Percentiles rank a stretch among this genome's conserved stretches.
Conservation (phyloP, 2,329 filamentous ascomycete genomes). For the Talaromyces sp. region DNA sequence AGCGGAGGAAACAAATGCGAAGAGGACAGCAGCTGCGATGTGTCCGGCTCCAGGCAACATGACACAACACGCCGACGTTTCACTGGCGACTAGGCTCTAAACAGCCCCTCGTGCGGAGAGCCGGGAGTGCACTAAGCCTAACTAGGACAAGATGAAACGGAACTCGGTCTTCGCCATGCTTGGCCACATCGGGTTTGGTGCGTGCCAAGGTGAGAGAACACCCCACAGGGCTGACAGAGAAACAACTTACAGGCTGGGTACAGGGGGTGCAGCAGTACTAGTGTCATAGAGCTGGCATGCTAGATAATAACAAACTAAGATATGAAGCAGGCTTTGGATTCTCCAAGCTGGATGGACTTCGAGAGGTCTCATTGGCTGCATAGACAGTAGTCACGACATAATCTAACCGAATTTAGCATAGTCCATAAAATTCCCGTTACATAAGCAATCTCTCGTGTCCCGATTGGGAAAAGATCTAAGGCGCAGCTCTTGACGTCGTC, state of each 20-base stretch:
- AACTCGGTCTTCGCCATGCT: neutral
- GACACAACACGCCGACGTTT: constrained; percentile 2
- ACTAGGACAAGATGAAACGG: neutral
- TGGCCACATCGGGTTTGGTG: neutral
- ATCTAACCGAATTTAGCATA: neutral
- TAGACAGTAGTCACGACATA: neutral
- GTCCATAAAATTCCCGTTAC: neutral
- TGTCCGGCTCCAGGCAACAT: neutral
- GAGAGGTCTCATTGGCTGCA: neutral
- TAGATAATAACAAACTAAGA: too few relatives aligned
- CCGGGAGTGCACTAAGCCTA: neutral
- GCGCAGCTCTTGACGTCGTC: neutral
- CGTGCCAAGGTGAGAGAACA: neutral
- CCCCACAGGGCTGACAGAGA: neutral
- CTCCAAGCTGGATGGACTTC: neutral
- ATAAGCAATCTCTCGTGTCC: neutral
- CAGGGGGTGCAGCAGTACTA: neutral
- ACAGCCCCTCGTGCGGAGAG: constrained; percentile 4
- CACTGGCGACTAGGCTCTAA: neutral
- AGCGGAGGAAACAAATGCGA: neutral
- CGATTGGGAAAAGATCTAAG: neutral
- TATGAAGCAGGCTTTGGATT: neutral
- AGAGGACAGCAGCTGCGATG: neutral
- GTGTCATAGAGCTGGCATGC: neutral
- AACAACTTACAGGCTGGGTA: neutral